Conservation (phyloP, 106 monocot genomes). For the Dioscorea dumetorum region DNA sequence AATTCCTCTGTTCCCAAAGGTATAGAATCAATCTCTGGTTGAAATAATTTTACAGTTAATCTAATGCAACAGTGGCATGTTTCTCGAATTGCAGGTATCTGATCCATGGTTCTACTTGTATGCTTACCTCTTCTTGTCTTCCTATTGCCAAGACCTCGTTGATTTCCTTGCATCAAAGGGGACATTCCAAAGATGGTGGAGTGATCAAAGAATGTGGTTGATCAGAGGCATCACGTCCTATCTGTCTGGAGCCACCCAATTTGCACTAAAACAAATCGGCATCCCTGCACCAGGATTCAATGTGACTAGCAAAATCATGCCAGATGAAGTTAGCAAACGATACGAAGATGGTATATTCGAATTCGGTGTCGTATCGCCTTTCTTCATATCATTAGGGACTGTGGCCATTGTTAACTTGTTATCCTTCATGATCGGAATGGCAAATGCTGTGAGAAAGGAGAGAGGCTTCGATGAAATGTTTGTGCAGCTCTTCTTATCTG, state of each 20-base stretch:
- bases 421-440: slow-evolving; percentile 25
- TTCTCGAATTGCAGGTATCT: slow-evolving; percentile 21
- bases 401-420: slow-evolving; percentile 37
- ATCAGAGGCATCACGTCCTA: slow-evolving; percentile 43
- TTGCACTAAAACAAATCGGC: slow-evolving; percentile 33
- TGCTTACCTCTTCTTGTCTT: slow-evolving; percentile 44
- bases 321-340: slow-evolving; percentile 23
- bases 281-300: slow-evolving; percentile 35
- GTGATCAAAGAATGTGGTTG: slow-evolving; percentile 82
- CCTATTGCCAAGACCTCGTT: slow-evolving; percentile 35
- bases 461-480: slow-evolving; percentile 25
- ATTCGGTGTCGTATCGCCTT: slow-evolving; percentile 41
- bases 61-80: not conserved
- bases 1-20: slow-evolving; percentile 67
- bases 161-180: slow-evolving; percentile 29
- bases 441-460: slow-evolving; percentile 10
- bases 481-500: slow-evolving; percentile 47
- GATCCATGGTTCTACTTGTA: slow-evolving; percentile 50
- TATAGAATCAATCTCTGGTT: not conserved
- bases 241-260: slow-evolving; percentile 30
- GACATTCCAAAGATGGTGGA: slow-evolving; percentile 60
- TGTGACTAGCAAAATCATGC: slow-evolving; percentile 55
- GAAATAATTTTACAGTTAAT: not conserved
- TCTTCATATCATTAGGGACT: slow-evolving; percentile 41
- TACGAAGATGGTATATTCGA: slow-evolving; percentile 47